A percentile compares a stretch with the other conserved stretches of the same genome.
These are phyloP conservation scores for Clonostachys byssicola DNA, from an alignment of 2,329 filamentous ascomycete genomes.

Conservation along the genomic window DNA sequence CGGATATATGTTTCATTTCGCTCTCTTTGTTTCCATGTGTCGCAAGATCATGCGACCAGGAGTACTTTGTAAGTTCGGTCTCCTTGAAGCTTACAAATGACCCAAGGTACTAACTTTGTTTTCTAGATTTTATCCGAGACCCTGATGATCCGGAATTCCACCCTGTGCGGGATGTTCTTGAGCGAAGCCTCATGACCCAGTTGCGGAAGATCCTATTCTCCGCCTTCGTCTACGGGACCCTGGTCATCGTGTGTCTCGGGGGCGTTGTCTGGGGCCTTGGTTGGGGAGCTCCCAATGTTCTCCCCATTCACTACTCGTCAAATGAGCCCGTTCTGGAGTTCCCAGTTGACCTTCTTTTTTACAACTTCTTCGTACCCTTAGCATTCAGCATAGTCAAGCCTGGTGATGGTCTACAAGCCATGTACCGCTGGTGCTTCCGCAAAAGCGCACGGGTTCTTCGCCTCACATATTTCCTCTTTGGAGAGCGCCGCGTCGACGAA, in stretches of 20 bases:
- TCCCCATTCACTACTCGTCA: conserved; percentile 91
- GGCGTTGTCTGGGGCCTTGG: conserved; percentile 93
- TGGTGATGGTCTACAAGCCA: conserved; percentile 73
- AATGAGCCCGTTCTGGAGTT: conserved; percentile 93
- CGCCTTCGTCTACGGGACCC: conserved; percentile 87
- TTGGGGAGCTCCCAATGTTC: conserved; percentile 61
- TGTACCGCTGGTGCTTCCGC: conserved; percentile 97
- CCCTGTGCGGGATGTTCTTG: conserved; percentile 91
- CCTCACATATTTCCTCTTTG: conserved; percentile 90
- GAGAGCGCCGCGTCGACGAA: conserved; percentile 75
- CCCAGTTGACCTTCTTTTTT: conserved; percentile 88
- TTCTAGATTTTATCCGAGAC: conserved; percentile 86
- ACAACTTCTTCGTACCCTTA: conserved; percentile 92
- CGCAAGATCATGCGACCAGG: conserved; percentile 94
- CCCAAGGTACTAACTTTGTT: not conserved
- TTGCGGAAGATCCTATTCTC: conserved; percentile 95
- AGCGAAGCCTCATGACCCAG: conserved; percentile 87
- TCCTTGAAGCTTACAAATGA: too few species aligned
- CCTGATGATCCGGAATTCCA: conserved; percentile 98
- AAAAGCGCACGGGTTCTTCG: conserved; percentile 76
- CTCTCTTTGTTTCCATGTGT: conserved; percentile 97
- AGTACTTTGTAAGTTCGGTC: conserved; percentile 71
- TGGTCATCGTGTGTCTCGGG: conserved; percentile 89
- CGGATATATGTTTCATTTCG: conserved; percentile 99
- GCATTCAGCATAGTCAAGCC: conserved; percentile 82